Base-by-base conservation (phyloP, 257 asterid species). In the Paraleonurus japonicus region DNA sequence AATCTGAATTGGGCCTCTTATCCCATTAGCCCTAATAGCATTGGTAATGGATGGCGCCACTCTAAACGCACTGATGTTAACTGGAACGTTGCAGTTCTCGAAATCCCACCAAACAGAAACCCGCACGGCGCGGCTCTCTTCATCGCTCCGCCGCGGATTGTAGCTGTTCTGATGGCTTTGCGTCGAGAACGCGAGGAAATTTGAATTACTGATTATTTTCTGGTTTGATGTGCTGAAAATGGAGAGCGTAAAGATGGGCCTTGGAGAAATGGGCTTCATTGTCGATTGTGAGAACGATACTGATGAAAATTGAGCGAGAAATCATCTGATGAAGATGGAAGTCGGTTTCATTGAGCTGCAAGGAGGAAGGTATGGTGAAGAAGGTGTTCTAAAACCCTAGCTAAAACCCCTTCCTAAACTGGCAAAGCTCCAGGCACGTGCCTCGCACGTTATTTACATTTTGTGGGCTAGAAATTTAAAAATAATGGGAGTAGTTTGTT, bases 71-170 rank as follows among this genome's bases (percentile, higher is more conserved):
- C 84, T 91, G 7, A 75, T 68, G 69, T 85, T 83, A 22, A 53
- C 50, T 12, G 97, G 97, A 17, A 90, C 70, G 23, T 73, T 19
- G 50, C 98, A 94, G 69, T 91, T 94, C 83, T 94, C 98, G 61
- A 94, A 89, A 78, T 94, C 98, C 98, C 98, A 94, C 98, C 97
- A 94, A 35, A 94, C 98, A 2, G 98, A 91, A 1, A 94, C 96
- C 77, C 90, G 85, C 37, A 91, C 96, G 61, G 60, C 69, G 62
- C 96, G 90, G 69, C 90, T 81, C 76, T 86, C 95, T 37, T 91
- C 97, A 71, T 86, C 96, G 32, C 78, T 86, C 27, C 95, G 87
- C 54, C 95, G 85, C 22, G 73, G 70, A 10, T 75, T 54, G 82
- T 81, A 63, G 12, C 78, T 37, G 41, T 15, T 50, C 10, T 74